Conservation (phyloP, 106 monocot genomes). For the Dioscorea zingiberensis region DNA sequence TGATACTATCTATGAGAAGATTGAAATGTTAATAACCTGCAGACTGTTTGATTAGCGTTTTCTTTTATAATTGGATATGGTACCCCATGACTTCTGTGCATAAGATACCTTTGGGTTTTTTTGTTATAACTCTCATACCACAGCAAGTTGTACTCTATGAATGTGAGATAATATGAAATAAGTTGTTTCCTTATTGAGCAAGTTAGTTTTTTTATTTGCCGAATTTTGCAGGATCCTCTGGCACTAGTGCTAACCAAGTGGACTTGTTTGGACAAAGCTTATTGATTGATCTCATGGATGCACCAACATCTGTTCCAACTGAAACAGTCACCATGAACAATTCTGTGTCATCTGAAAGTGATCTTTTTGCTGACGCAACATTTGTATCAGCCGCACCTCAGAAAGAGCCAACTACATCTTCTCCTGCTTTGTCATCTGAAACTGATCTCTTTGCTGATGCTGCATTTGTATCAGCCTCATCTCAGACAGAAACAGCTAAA, state of each 20-base stretch:
- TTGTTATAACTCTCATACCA: no score
- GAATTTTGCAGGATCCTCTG: conserved; percentile 26
- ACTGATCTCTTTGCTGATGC: conserved; percentile 86
- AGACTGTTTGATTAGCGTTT: no score
- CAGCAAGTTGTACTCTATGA: no score
- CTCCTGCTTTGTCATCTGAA: conserved; percentile 13
- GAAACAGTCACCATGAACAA: conserved; percentile 11
- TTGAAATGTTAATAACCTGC: no score
- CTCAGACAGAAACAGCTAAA: conserved; percentile 8
- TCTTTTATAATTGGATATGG: no score
- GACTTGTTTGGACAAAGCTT: conserved; percentile 67
- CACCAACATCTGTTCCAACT: conserved; percentile 24
- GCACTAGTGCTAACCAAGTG: conserved; percentile 39
- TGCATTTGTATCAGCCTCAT: conserved; percentile 41
- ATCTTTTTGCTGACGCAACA: conserved; percentile 78
- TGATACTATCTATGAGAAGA: no score
- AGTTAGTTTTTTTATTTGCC: background rate
- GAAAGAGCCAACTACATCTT: conserved; percentile 14
- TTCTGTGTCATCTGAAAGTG: conserved; percentile 30
- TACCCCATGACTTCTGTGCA: no score
- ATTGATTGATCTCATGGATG: conserved; percentile 58
- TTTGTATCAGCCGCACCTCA: conserved; percentile 50
- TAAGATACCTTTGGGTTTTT: no score
- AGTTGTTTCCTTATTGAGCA: background rate
- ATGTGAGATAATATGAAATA: background rate